Evolutionary conservation across 2,329 filamentous ascomycete species (phyloP).

Genomic region (Apiospora marii): DNA sequence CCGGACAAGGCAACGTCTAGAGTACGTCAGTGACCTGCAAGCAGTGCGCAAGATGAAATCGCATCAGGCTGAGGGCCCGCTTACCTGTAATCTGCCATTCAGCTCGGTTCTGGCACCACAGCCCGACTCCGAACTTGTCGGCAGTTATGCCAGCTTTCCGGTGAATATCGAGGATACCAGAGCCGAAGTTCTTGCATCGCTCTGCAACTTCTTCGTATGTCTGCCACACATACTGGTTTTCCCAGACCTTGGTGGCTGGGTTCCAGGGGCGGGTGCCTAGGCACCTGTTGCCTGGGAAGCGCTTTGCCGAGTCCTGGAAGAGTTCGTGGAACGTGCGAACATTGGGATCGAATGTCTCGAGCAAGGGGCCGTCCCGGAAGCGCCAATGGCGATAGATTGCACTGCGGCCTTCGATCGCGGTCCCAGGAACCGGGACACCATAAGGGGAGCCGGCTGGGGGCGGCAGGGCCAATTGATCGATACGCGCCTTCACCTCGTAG

Average conservation of each 20-base stretch:
- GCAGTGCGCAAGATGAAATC: constrained; percentile 8
- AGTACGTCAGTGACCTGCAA: constrained; percentile 27
- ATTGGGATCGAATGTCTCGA: constrained; percentile 76
- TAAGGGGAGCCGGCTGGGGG: constrained; percentile 82
- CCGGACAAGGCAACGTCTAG: constrained; percentile 86
- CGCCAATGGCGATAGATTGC: constrained; percentile 85
- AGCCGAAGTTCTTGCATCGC: constrained; percentile 84
- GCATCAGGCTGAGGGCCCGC: constrained; percentile 31
- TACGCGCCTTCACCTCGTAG: constrained; percentile 48
- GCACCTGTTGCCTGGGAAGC: constrained; percentile 72
- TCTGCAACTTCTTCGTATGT: constrained; percentile 81
- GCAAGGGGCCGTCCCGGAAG: constrained; percentile 73
- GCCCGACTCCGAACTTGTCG: constrained; percentile 75
- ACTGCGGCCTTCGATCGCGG: constrained; percentile 75
- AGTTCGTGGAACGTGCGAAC: constrained; percentile 79
- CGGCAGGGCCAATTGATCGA: constrained; percentile 63
- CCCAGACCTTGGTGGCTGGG: constrained; percentile 73
- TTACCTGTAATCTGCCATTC: constrained; percentile 86
- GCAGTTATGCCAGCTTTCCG: constrained; percentile 72
- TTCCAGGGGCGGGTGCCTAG: constrained; percentile 86
- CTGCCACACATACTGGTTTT: constrained; percentile 81
- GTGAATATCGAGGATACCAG: constrained; percentile 84
- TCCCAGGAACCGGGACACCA: constrained; percentile 78
- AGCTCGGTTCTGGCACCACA: constrained; percentile 88
- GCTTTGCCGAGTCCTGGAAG: constrained; percentile 74